Conservation (phyloP, 2,329 filamentous ascomycete genomes). For the Penicillium brevicompactum region DNA sequence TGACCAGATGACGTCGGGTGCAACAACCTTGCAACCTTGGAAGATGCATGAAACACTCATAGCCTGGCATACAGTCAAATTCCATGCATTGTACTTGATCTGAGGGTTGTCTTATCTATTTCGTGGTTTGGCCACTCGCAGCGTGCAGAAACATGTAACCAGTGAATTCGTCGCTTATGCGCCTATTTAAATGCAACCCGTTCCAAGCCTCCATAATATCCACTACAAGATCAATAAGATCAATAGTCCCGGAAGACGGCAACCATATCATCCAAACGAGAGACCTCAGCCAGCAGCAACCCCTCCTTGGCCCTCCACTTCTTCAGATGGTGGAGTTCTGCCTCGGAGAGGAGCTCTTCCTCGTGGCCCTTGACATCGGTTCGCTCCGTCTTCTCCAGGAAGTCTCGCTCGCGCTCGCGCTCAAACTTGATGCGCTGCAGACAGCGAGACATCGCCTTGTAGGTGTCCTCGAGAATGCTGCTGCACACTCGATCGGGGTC, state of each 20-base stretch:
- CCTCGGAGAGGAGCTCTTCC: conserved; percentile 73
- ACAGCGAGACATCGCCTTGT: conserved; percentile 85
- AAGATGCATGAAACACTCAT: no score
- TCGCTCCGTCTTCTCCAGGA: conserved; percentile 80
- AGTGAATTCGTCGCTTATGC: no score
- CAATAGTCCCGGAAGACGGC: conserved; percentile 79
- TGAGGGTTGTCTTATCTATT: no score
- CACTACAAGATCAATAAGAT: conserved; percentile 16
- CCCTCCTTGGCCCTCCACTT: conserved; percentile 64
- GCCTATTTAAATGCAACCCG: background rate
- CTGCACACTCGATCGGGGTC: conserved; percentile 72
- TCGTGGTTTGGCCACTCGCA: no score
- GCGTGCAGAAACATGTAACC: no score
- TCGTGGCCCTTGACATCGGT: conserved; percentile 84
- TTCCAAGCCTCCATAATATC: background rate
- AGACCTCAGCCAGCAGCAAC: conserved; percentile 76
- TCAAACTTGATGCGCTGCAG: conserved; percentile 80
- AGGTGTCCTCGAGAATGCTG: conserved; percentile 75
- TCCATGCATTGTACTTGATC: no score
- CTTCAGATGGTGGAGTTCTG: conserved; percentile 71
- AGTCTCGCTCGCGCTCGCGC: conserved; percentile 67
- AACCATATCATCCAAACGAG: conserved; percentile 80
- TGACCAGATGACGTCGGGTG: no score
- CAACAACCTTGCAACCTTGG: no score
- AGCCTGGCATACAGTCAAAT: no score